Conservation (phyloP, 2,329 filamentous ascomycete species). For the Clarireedia paspali region DNA sequence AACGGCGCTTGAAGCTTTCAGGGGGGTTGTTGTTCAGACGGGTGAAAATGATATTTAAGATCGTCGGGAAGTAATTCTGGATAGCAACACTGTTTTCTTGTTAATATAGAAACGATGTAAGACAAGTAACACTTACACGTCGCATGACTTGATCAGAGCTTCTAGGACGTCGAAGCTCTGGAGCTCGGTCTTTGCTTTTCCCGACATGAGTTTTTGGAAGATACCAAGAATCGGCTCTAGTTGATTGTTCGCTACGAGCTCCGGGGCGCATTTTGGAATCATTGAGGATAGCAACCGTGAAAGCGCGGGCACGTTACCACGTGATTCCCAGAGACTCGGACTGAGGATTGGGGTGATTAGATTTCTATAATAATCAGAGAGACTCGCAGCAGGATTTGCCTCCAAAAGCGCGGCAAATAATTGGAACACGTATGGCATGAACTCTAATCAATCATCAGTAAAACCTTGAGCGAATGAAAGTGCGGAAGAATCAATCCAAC, state of each 20-base stretch:
- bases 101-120: slow-evolving; percentile 10
- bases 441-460: slow-evolving; percentile 52
- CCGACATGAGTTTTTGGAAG: slow-evolving; percentile 80
- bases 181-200: slow-evolving; percentile 55
- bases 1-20: slow-evolving; percentile 77
- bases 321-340: slow-evolving; percentile 81
- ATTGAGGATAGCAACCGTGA: slow-evolving; percentile 78
- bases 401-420: slow-evolving; percentile 87
- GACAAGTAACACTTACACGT: slow-evolving; percentile 46
- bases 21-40: slow-evolving; percentile 53
- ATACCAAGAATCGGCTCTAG: slow-evolving; percentile 86
- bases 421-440: slow-evolving; percentile 94
- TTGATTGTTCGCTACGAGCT: slow-evolving; percentile 72
- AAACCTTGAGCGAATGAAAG: neutral
- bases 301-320: slow-evolving; percentile 87
- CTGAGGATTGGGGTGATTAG: slow-evolving; percentile 72
- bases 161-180: slow-evolving; percentile 90
- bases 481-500: slow-evolving; percentile 35
- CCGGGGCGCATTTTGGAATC: slow-evolving; percentile 65
- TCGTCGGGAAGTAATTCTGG: slow-evolving; percentile 45
- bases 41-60: slow-evolving; percentile 76
- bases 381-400: slow-evolving; percentile 67
- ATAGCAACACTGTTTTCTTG: slow-evolving; percentile 46
- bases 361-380: slow-evolving; percentile 74
- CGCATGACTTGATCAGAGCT: slow-evolving; percentile 64